These are phyloP conservation scores for Meyerozyma smithsonii DNA, from an alignment of 1,139 yeast species.

Conservation along the genomic window DNA sequence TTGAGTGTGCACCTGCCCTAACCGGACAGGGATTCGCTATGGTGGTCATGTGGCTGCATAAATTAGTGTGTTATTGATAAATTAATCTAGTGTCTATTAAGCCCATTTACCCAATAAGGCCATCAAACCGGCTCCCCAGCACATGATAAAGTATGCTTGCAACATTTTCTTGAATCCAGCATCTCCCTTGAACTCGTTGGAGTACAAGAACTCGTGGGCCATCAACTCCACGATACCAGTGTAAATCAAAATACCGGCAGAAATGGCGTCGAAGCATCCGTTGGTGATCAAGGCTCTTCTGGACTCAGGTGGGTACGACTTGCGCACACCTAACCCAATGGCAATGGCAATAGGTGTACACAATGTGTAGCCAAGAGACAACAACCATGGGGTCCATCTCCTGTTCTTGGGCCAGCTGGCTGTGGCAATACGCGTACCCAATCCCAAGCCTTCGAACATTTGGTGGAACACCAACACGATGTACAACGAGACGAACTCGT, in stretches of 20 bases:
- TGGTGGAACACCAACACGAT: constrained; percentile 39
- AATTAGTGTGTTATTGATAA: not conserved
- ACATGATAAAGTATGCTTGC: constrained; percentile 20
- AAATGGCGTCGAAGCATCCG: constrained; percentile 33
- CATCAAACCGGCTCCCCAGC: constrained; percentile 18
- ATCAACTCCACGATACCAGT: constrained; percentile 36
- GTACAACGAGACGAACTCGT: constrained; percentile 31
- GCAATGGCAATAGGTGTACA: constrained; percentile 36
- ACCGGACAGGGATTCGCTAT: not conserved
- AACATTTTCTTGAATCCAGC: constrained; percentile 16
- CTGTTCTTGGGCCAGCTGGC: constrained; percentile 31
- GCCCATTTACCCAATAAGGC: constrained; percentile 23
- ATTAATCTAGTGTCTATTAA: constrained; percentile 3
- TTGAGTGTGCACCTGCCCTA: no score
- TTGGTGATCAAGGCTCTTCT: constrained; percentile 29
- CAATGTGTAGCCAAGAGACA: constrained; percentile 26
- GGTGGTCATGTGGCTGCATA: not conserved
- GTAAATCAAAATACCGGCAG: constrained; percentile 38
- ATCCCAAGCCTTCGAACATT: constrained; percentile 38
- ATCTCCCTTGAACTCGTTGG: constrained; percentile 21
- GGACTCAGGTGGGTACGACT: constrained; percentile 30
- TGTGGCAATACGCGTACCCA: constrained; percentile 37
- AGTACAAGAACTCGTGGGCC: constrained; percentile 35
- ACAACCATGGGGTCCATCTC: constrained; percentile 29
- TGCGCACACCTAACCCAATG: constrained; percentile 32